phyloP scores from a whole-genome alignment of 495 filamentous ascomycete genomes.

The Tuber aestivum region DNA sequence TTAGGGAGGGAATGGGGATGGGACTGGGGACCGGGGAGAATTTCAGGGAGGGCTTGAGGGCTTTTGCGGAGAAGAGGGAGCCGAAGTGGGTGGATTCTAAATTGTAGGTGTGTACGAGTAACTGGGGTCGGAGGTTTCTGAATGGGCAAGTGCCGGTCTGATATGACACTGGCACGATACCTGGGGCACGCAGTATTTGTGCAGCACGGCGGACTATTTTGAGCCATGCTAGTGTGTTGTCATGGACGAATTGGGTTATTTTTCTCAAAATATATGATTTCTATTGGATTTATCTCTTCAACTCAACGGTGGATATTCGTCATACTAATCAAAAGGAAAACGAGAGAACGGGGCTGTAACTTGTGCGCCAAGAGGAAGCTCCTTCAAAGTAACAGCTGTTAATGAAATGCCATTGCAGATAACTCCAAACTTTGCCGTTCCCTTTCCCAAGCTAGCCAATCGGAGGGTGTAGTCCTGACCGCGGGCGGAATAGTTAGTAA shows the following conservation, averaged over 20 bases:
- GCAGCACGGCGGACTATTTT: background rate
- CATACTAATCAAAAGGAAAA: background rate
- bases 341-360: background rate
- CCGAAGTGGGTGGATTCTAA: constrained; percentile 69
- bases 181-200: background rate
- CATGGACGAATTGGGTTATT: background rate
- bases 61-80: constrained; percentile 73
- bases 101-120: constrained; percentile 50
- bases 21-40: constrained; percentile 62
- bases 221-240: background rate
- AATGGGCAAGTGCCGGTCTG: background rate
- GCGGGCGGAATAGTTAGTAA: constrained; percentile 40
- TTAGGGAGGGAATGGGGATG: constrained; percentile 56
- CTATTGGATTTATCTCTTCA: constrained; percentile 1
- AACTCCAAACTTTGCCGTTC: constrained; percentile 69
- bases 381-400: constrained; percentile 8
- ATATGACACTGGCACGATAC: no score
- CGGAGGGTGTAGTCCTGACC: constrained; percentile 77
- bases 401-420: constrained; percentile 53
- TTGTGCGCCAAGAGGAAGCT: background rate
- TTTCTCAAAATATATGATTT: background rate
- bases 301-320: constrained; percentile 1
- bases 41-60: constrained; percentile 67
- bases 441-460: constrained; percentile 93
- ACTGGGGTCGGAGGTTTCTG: background rate